Evolutionary conservation across 768 basidiomycete genomes (phyloP), one percentile per base, ranked within the genome.

Genomic region (Tylopilus sp.): DNA sequence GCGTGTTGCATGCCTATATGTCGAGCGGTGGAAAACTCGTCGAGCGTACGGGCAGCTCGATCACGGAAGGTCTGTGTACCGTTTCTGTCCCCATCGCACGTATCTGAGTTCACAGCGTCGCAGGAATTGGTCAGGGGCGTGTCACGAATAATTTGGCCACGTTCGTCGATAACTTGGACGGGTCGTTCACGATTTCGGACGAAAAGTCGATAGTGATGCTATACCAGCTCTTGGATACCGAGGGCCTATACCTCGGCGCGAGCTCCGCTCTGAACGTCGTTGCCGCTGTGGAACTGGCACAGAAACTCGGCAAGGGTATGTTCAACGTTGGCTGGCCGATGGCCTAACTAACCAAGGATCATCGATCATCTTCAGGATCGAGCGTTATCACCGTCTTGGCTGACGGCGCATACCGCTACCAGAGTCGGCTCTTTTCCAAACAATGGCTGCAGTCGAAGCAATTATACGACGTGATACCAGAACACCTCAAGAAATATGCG

Each of bases 391-490:
- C 97, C 5, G 79, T 98, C 47, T 71, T 99, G 35, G 91, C 88
- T 68, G 97, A 99, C 65, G 97, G 95, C 7, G 97, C 97, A 40
- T 95, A 98, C 64, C 81, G 97, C 64, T 97, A 99, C 65, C 97
- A 98, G 73, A 95, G 91, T 54, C 81, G 97, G 11, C 73, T 99
- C 31, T 99, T 99, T 74, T 97, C 94, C 15, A 88, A 88, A 67
- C 81, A 82, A 59, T 99, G 97, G 97, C 72, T 99, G 42, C 75
- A 83, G 64, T 74, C 79, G 31, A 98, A 98, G 67, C 84, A 79
- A 0, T 73, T 99, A 44, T 77, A 80, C 38, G 74, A 79, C 30
- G 84, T 86, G 21, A 91, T 99, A 62, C 95, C 97, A 2, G 75
- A 80, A 42, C 79, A 89, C 57, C 69, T 98, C 55, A 86, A 83